Evolutionary conservation across 139 green algal genomes (phyloP), one percentile per base, ranked within the genome.

Genomic region (Chlamydomonas eustigma): DNA sequence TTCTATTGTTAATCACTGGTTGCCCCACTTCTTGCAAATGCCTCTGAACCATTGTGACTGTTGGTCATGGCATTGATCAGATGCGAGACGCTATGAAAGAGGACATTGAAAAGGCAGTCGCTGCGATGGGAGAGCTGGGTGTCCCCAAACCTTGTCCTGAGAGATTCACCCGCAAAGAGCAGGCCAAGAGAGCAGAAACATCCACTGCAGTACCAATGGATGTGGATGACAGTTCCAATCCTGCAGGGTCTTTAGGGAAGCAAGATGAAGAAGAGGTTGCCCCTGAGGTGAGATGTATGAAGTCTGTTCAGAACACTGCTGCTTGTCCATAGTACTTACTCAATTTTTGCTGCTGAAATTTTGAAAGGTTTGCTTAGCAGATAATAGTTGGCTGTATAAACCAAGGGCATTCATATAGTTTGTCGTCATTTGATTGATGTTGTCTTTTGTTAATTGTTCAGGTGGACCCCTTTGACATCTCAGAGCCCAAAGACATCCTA

Each of bases 41-140:
- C n/a, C n/a, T n/a, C n/a, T n/a, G n/a, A n/a, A n/a, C n/a, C n/a
- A n/a, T n/a, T n/a, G n/a, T n/a, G n/a, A n/a, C n/a, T n/a, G n/a
- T n/a, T n/a, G n/a, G n/a, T n/a, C n/a, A n/a, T n/a, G n/a, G n/a
- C n/a, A n/a, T n/a, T n/a, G n/a, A n/a, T 30, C 22, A 50, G 71
- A 93, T 98, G 88, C 79, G 88, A 1, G 94, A 96, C 35, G 89
- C 86, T 0, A 96, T 96, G 90, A 91, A 91, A 22, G 92, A 93
- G 28, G 93, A 97, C n/a, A 85, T 97, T 39, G 87, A 93, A 51
- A 37, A 24, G 35, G 74, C 31, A 5, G 76, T 81, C 68, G 64
- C 24, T 25, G 80, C 52, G 58, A 31, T 39, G 18, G 70, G 25
- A 6, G 80, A 67, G 33, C 37, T 73, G 6, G 66, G 66, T 6